Base-by-base conservation (phyloP, 805 yeast species). In the Lachancea sp. region DNA sequence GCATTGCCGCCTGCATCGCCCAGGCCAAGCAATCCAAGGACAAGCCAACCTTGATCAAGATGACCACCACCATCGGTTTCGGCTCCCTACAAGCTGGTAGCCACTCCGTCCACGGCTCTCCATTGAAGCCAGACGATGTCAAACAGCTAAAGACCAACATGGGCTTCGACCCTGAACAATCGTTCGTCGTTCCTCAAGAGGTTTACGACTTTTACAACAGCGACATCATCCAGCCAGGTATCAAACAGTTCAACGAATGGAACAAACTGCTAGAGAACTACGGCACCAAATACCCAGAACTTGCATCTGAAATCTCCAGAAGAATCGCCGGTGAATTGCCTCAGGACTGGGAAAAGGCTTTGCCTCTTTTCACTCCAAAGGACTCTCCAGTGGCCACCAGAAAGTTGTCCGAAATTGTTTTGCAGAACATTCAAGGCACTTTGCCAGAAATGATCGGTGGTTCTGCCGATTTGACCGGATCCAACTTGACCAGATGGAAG, bases 391-490 rank as follows among this genome's bases (percentile, higher is more conserved):
- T 89, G 56, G 99, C 99, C 52, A 79, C 97, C 50, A 85, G 99
- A 79, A 91, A 91, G 77, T 75, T 89, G 62, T 85, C 95, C 43
- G 97, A 91, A 76, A 74, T 74, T 56, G 87, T 82, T 34, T 72
- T 91, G 60, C 73, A 76, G 56, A 69, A 72, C 53, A 68, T 91
- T 58, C 74, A 75, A 58, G 75, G 74, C 22, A 77, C 57, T 38
- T 55, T 91, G 44, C 98, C 98, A 45, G 96, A 89, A 75, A 72
- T 91, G 53, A 72, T 91, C 63, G 97, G 97, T 73, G 99, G 99
- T 63, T 90, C 98, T 55, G 99, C 99, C 48, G 99, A 91, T 72
- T 79, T 91, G 73, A 91, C 98, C 48, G 95, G 95, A 56, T 91
- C 98, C 46, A 93, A 91, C 79, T 78, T 88, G 74, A 90, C 98